Percentiles rank a stretch among this genome's conserved stretches.
Evolutionary conservation across 2,329 filamentous ascomycete genomes (phyloP).

Genomic region (Trichoderma atroviride): DNA sequence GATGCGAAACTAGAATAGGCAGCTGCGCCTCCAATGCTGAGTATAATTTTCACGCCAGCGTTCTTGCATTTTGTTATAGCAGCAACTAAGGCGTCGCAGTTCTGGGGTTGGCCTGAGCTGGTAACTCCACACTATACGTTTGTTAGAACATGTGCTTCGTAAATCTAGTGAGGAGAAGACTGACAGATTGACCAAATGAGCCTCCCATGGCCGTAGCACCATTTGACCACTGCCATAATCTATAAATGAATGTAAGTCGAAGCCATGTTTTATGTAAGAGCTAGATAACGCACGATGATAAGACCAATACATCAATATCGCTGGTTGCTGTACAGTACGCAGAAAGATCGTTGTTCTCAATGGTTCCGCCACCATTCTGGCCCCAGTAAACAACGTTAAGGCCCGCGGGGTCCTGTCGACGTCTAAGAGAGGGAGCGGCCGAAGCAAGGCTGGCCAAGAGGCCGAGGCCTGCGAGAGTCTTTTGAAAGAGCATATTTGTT

Average conservation of each 20-base stretch:
- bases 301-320: conserved; percentile 46
- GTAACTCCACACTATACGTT: conserved; percentile 37
- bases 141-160: not conserved
- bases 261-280: too few species aligned
- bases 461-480: conserved; percentile 5
- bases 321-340: conserved; percentile 42
- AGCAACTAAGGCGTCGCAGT: conserved; percentile 28
- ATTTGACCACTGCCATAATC: conserved; percentile 42
- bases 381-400: conserved; percentile 40
- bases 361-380: conserved; percentile 32
- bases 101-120: conserved; percentile 36
- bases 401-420: conserved; percentile 29
- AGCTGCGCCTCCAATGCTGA: conserved; percentile 28
- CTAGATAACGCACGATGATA: conserved; percentile 26
- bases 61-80: conserved; percentile 28
- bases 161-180: not conserved
- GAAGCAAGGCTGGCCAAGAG: conserved; percentile 24
- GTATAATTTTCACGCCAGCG: conserved; percentile 28
- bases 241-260: too few species aligned
- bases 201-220: conserved; percentile 43
- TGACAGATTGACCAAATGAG: conserved; percentile 42
- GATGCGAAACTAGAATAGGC: conserved; percentile 24
- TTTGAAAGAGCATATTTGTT: conserved; percentile 24
- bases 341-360: conserved; percentile 43
- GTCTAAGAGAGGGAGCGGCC: conserved; percentile 21